A percentile compares a stretch with the other conserved stretches of the same genome.
Conservation (phyloP, 2,329 filamentous ascomycete genomes). For the Diaporthe caulivora region DNA sequence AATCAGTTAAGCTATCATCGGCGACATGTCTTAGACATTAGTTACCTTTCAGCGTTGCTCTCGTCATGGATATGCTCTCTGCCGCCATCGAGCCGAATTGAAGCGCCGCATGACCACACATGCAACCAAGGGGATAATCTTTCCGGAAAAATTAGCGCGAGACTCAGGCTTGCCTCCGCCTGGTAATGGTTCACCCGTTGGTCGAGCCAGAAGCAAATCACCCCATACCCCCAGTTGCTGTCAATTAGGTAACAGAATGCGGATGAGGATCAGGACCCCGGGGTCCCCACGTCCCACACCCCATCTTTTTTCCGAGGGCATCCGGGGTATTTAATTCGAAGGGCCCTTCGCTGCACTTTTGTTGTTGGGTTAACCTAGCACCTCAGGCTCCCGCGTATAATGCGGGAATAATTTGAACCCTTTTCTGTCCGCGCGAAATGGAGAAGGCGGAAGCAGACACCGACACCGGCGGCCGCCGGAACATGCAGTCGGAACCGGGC, state of each 20-base stretch:
- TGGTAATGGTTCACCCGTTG: neutral
- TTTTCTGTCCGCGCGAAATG: neutral
- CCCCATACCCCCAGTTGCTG: conserved; percentile 2
- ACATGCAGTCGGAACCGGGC: too few species aligned
- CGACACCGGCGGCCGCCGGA: neutral
- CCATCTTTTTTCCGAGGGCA: conserved; percentile 16
- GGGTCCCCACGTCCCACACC: conserved; percentile 3
- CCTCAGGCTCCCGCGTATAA: neutral
- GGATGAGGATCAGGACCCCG: conserved; percentile 2
- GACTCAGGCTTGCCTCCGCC: neutral
- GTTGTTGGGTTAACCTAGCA: too few species aligned
- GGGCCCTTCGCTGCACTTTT: neutral
- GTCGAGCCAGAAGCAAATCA: neutral
- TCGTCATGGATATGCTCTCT: too few species aligned
- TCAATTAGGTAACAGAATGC: conserved; percentile 25
- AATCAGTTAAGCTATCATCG: too few species aligned
- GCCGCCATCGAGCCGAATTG: too few species aligned
- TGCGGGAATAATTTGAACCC: neutral
- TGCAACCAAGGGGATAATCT: too few species aligned
- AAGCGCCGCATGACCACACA: too few species aligned
- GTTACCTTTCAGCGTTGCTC: too few species aligned
- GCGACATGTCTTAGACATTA: too few species aligned
- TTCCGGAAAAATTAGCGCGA: too few species aligned
- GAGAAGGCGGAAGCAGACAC: conserved; percentile 7
- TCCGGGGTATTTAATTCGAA: conserved; percentile 20